These are phyloP conservation scores for Exophiala lecanii-corni DNA, from an alignment of 2,329 filamentous ascomycete genomes.

Conservation along the genomic window DNA sequence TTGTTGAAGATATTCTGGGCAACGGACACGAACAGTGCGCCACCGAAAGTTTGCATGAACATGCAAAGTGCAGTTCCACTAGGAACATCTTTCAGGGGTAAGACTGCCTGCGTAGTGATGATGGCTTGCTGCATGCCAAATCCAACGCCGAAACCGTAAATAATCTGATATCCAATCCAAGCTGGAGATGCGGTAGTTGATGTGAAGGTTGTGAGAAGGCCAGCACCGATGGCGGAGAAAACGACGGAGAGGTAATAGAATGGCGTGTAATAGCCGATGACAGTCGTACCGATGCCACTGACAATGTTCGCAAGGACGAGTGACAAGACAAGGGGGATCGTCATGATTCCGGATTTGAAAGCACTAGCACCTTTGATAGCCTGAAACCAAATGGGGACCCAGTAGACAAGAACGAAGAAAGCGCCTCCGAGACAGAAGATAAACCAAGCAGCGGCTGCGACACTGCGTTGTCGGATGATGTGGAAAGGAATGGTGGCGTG, in stretches of 20 bases:
- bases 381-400: constrained; percentile 46
- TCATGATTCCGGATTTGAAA: constrained; percentile 43
- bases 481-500: constrained; percentile 48
- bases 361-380: constrained; percentile 41
- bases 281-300: constrained; percentile 31
- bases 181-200: constrained; percentile 30
- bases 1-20: constrained; percentile 51
- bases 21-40: constrained; percentile 48
- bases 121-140: constrained; percentile 38
- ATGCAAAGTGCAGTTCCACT: constrained; percentile 38
- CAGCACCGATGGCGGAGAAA: constrained; percentile 37
- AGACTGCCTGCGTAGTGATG: constrained; percentile 38
- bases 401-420: constrained; percentile 40
- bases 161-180: constrained; percentile 39
- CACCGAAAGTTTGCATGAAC: constrained; percentile 40
- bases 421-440: constrained; percentile 35
- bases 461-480: constrained; percentile 45
- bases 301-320: constrained; percentile 34
- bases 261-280: constrained; percentile 38
- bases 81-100: constrained; percentile 35
- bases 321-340: constrained; percentile 36
- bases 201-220: constrained; percentile 38
- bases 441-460: constrained; percentile 32
- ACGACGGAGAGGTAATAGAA: constrained; percentile 36
- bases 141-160: constrained; percentile 35